A percentile compares a stretch with the other conserved stretches of the same genome.
phyloP scores from a whole-genome alignment of 306 rosid genomes.

The Pterocarpus macrocarpus region DNA sequence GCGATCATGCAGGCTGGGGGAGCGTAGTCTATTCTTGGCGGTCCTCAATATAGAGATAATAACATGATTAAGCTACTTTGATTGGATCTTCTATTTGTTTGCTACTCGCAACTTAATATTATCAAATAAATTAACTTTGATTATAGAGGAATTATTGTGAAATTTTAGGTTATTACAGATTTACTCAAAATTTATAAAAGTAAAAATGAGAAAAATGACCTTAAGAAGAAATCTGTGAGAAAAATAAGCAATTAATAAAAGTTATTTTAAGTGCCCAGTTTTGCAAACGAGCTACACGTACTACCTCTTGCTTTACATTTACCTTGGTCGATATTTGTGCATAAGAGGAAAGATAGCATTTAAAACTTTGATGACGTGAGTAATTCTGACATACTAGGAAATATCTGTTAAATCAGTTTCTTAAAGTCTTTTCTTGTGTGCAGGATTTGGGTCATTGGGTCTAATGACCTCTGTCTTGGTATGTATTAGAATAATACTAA shows the following conservation, averaged over 20 bases:
- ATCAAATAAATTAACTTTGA: conserved; percentile 3
- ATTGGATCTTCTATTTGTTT: conserved; percentile 11
- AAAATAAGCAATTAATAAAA: conserved; percentile 33
- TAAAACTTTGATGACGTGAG: conserved; percentile 19
- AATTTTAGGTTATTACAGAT: background rate
- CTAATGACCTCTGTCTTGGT: conserved; percentile 98
- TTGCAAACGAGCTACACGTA: conserved; percentile 20
- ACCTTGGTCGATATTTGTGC: background rate
- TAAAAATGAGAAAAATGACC: background rate
- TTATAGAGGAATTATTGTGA: background rate
- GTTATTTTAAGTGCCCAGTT: conserved; percentile 28
- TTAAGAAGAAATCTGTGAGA: background rate
- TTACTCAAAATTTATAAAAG: background rate
- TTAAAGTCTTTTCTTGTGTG: conserved; percentile 47
- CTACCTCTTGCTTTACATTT: conserved; percentile 24
- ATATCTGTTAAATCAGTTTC: conserved; percentile 34
- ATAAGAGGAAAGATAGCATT: conserved; percentile 13
- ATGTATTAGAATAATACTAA: conserved; percentile 40
- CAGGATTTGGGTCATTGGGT: conserved; percentile 98
- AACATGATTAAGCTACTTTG: conserved; percentile 9
- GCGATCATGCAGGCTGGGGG: background rate
- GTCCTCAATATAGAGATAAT: background rate
- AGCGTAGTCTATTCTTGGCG: background rate
- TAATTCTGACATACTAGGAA: conserved; percentile 31
- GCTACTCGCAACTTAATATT: background rate